phyloP scores from a whole-genome alignment of 331 rosid species.

The Arachis monticola region DNA sequence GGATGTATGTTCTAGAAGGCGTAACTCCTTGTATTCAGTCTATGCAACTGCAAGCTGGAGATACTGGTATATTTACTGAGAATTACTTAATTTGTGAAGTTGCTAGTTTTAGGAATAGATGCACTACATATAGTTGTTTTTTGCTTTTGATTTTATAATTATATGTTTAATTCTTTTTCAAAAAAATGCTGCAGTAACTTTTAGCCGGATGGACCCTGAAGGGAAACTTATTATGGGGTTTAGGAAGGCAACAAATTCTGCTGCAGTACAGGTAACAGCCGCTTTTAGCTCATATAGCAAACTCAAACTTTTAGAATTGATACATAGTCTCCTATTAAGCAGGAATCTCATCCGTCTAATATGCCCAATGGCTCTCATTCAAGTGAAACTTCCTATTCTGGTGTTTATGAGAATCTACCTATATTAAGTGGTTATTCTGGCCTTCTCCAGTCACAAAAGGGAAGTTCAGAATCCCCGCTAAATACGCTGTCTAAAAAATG shows the following conservation, averaged over 20 bases:
- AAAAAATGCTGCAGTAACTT: conserved; percentile 72
- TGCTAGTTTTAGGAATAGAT: conserved; percentile 25
- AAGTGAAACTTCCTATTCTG: conserved; percentile 85
- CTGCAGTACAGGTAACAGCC: conserved; percentile 74
- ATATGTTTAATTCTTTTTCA: background rate
- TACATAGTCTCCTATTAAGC: conserved; percentile 61
- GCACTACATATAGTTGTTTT: background rate
- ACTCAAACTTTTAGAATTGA: conserved; percentile 49
- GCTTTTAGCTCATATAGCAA: conserved; percentile 48
- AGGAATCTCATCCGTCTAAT: conserved; percentile 82
- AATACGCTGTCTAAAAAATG: conserved; percentile 73
- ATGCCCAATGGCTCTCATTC: conserved; percentile 80
- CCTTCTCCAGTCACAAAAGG: conserved; percentile 94
- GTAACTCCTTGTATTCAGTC: conserved; percentile 99
- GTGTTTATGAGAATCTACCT: conserved; percentile 91
- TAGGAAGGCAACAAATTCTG: conserved; percentile 83
- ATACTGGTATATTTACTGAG: conserved; percentile 71
- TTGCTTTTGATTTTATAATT: conserved; percentile 3
- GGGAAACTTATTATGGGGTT: conserved; percentile 99
- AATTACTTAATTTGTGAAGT: conserved; percentile 28
- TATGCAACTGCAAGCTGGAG: conserved; percentile 99
- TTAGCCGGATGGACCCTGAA: conserved; percentile 99
- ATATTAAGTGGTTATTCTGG: conserved; percentile 92
- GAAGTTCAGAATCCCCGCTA: conserved; percentile 76
- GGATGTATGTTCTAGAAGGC: conserved; percentile 99